These are phyloP conservation scores for Wickerhamiella pararugosa DNA, from an alignment of 1,139 yeast genomes.

Conservation along the genomic window DNA sequence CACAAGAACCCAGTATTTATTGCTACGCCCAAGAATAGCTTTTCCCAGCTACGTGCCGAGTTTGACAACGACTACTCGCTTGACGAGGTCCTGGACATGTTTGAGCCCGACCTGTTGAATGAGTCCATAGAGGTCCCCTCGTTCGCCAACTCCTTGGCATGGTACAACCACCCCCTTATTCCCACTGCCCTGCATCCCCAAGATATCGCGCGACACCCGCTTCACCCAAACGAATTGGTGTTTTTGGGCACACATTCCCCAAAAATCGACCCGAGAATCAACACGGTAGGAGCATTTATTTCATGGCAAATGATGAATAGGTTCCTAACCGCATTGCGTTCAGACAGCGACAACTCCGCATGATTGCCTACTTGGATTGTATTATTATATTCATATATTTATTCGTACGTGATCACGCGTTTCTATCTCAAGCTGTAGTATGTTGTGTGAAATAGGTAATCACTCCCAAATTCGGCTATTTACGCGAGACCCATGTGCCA, in stretches of 20 bases:
- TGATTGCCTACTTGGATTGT: no score
- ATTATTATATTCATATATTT: no score
- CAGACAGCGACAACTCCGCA: no score
- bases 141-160: not conserved
- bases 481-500: no score
- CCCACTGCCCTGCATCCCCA: conserved; percentile 1
- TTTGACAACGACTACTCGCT: conserved; percentile 3
- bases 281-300: conserved; percentile 16
- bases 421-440: no score
- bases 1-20: conserved; percentile 3
- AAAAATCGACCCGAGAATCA: conserved; percentile 11
- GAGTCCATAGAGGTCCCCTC: not conserved
- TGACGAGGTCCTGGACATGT: conserved; percentile 4
- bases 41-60: not conserved
- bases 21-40: conserved; percentile 2
- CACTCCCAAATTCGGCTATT: no score
- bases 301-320: conserved; percentile 14
- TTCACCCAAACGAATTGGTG: conserved; percentile 8
- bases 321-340: not conserved
- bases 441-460: no score
- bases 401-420: no score
- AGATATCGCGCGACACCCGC: conserved; percentile 2
- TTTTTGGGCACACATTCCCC: conserved; percentile 12
- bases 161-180: conserved; percentile 9
- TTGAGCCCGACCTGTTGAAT: not conserved